Conservation (phyloP, 768 basidiomycete genomes). For the Pleurotus ostreatus region DNA sequence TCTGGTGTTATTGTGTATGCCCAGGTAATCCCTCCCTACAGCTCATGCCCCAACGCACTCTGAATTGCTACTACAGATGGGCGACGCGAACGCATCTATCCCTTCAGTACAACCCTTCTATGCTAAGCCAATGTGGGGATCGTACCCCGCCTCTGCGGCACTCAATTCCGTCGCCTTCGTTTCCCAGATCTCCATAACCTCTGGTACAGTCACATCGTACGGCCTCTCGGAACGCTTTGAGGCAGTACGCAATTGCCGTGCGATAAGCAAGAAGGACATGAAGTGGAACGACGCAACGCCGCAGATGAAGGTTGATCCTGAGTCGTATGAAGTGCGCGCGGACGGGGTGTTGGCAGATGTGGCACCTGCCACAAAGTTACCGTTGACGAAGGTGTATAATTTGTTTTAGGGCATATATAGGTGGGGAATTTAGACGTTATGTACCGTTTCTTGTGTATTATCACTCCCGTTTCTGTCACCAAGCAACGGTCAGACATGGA, state of each 20-base stretch:
- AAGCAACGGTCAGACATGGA: no score
- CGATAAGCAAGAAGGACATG: slow-evolving; percentile 83
- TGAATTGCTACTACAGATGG: slow-evolving; percentile 56
- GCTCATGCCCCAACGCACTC: background rate
- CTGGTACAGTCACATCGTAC: slow-evolving; percentile 60
- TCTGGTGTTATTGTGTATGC: slow-evolving; percentile 91
- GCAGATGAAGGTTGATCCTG: slow-evolving; percentile 86
- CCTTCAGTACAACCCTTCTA: slow-evolving; percentile 91
- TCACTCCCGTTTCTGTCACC: no score
- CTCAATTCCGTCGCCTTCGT: slow-evolving; percentile 87
- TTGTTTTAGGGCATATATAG: slow-evolving; percentile 47
- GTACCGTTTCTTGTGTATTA: no score
- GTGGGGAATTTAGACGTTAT: no score
- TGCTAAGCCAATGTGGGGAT: slow-evolving; percentile 92
- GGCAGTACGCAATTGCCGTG: slow-evolving; percentile 74
- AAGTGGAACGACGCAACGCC: slow-evolving; percentile 88
- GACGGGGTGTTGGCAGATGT: slow-evolving; percentile 78
- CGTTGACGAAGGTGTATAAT: slow-evolving; percentile 74
- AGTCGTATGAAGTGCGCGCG: slow-evolving; percentile 83
- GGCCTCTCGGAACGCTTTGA: slow-evolving; percentile 66
- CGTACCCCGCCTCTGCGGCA: slow-evolving; percentile 71
- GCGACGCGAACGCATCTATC: slow-evolving; percentile 95
- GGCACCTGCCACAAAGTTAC: slow-evolving; percentile 63
- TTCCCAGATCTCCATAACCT: slow-evolving; percentile 63
- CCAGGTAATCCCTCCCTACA: slow-evolving; percentile 50